These are phyloP conservation scores for Phyllosticta citrichinensis DNA, from an alignment of 2,329 filamentous ascomycete genomes.

Conservation along the genomic window DNA sequence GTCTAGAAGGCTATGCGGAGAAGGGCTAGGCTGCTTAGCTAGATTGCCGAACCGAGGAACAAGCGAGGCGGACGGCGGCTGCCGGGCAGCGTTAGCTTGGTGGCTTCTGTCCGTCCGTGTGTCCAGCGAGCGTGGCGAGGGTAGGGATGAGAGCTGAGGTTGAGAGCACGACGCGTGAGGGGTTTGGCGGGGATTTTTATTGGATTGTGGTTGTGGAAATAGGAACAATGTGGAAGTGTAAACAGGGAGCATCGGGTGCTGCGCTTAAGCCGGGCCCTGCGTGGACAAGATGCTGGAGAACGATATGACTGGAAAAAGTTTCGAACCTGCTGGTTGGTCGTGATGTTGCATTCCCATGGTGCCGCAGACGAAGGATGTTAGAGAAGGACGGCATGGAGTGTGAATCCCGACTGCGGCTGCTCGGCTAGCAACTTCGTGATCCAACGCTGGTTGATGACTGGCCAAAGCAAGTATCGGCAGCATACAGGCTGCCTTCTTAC, in stretches of 20 bases:
- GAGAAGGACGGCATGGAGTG: neutral
- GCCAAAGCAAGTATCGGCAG: neutral
- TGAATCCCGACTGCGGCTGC: neutral
- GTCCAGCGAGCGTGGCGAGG: neutral
- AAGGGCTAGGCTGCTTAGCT: neutral
- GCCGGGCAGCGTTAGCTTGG: neutral
- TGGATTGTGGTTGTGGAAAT: neutral
- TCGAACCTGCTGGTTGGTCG: neutral
- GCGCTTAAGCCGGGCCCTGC: neutral
- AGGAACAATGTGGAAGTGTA: neutral
- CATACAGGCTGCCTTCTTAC: neutral
- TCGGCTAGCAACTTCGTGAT: neutral
- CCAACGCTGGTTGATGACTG: neutral
- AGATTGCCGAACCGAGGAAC: neutral
- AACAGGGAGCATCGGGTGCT: neutral
- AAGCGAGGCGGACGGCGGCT: neutral
- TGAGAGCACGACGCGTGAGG: neutral
- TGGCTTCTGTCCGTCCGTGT: neutral
- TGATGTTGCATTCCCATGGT: neutral
- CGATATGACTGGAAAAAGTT: neutral
- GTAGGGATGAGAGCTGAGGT: neutral
- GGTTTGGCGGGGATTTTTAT: neutral
- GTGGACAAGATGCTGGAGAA: neutral
- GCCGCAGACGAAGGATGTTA: neutral
- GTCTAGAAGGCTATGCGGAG: neutral